Conservation (phyloP, 495 filamentous ascomycete genomes). For the Oleoguttula mirabilis region DNA sequence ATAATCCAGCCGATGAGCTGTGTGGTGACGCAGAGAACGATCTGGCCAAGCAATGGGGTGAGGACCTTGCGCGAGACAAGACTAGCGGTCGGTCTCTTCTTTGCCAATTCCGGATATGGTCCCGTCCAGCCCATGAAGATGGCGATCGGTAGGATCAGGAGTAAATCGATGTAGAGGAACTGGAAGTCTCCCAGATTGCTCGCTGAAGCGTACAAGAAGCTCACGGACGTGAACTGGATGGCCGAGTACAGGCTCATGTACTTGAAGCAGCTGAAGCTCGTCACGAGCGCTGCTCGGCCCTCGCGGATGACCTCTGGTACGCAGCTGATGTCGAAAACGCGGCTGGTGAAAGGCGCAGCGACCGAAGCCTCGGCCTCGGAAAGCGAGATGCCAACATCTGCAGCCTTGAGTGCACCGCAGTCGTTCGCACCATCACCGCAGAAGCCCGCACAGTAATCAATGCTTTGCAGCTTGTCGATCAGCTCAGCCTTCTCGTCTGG, state of each 20-base stretch:
- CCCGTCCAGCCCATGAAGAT: conserved; percentile 98
- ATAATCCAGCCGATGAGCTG: conserved; percentile 61
- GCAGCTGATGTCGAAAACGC: conserved; percentile 92
- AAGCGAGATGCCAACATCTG: conserved; percentile 96
- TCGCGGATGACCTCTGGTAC: conserved; percentile 89
- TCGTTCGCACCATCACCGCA: conserved; percentile 98
- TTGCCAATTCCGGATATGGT: conserved; percentile 62
- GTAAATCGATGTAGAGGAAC: conserved; percentile 91
- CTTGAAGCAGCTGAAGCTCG: conserved; percentile 99
- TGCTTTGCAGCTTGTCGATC: conserved; percentile 90
- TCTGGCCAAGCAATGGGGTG: conserved; percentile 79
- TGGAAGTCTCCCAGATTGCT: conserved; percentile 97
- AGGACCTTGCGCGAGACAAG: conserved; percentile 90
- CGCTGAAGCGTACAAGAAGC: conserved; percentile 88
- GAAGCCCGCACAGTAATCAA: conserved; percentile 93
- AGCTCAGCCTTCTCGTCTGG: conserved; percentile 98
- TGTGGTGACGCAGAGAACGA: conserved; percentile 63
- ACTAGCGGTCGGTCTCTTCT: conserved; percentile 81
- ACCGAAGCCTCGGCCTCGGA: conserved; percentile 98
- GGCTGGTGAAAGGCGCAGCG: conserved; percentile 91
- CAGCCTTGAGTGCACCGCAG: conserved; percentile 92
- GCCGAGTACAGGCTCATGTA: conserved; percentile 99
- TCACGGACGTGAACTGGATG: conserved; percentile 98
- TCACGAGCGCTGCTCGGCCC: conserved; percentile 86
- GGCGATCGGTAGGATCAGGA: conserved; percentile 87